Base-by-base conservation (phyloP, 148 eudicot genomes). In the Vaccinium myrtillus region DNA sequence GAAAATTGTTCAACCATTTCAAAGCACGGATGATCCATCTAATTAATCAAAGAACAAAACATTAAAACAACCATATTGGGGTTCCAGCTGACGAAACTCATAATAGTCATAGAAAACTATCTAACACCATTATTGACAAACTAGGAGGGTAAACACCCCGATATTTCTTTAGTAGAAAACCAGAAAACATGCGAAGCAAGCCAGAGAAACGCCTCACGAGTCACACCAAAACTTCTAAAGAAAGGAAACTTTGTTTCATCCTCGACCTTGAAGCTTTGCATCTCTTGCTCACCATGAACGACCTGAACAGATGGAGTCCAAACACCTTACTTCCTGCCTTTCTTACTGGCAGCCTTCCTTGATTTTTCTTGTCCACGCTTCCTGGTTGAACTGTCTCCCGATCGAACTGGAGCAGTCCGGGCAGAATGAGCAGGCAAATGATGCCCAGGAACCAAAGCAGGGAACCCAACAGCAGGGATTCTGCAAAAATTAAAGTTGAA, bases 381-480 rank as follows among this genome's bases (percentile, higher is more conserved):
- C 75, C 91, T 86, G 32, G 86, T 88, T 70, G 81, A 75, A 71
- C 91, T 88, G 85, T 89, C 84, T 86, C 93, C 91, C 83, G 91
- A 88, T 80, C 88, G 82, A 71, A 84, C 81, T 83, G 90, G 86
- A 70, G 86, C 85, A 86, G 88, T 48, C 69, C 80, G 84, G 93
- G 89, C 51, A 83, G 91, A 70, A 91, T 91, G 81, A 91, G 87
- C 89, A 91, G 96, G 91, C 92, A 92, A 82, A 90, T 86, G 91
- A 90, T 90, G 91, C 88, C 98, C 96, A 97, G 91, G 83, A 95
- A 91, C 94, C 99, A 95, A 94, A 94, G 98, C 99, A 95, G 99
- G 98, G 98, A 97, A 95, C 93, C 98, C 98, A 97, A 90, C 99
- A 97, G 98, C 99, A 97, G 99, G 95, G 95, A 90, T 94, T 97